Base-by-base conservation (phyloP, 164 flowering plant genomes). In the Warburgia ugandensis region DNA sequence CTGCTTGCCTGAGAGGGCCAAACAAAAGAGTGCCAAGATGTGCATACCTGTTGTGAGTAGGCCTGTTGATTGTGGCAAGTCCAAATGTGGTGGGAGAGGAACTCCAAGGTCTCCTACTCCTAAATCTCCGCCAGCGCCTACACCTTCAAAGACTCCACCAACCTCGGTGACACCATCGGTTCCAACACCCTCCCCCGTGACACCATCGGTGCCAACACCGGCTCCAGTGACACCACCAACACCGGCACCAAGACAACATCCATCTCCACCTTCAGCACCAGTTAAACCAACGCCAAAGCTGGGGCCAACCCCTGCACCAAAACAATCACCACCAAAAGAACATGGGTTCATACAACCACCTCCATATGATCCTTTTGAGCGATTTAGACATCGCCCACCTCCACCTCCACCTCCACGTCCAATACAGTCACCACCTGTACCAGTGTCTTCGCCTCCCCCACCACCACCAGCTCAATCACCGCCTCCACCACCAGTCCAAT, bases 51-150 rank as follows among this genome's bases (percentile, higher is more conserved):
- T 75, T 31, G 62, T 77, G 56, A 68, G 38, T 29, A 35, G 29
- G 5, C 73, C 80, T 0, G 72, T 81, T 31, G 85, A 81, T 48
- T 84, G 90, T 48, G 61, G 67, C 33, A 70, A 64, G 58, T 55
- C 58, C 2, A 58, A 68, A 29, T 75, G 81, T 16, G 66, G 70
- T 1, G 10, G 68, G 61, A 11, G 50, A 39, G 27, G 20, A 30
- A 20, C 29, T 1, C 25, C 16, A 1, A 19, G 6, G 8, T 13
- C 48, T 4, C 42, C 50, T 2, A 21, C 17, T 12, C 36, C 47
- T 11, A 6, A 4, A 5, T 8, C 50, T 8, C 35, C 50, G 12
- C 5, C 36, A 0, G 16, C 50, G 6, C 30, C 50, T 3, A 2
- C 21, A 26, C 7, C 11, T 5, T 19, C 54, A 17, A 2, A 41